Conservation (phyloP, 768 basidiomycete genomes). For the Boletus pseudopeckii region DNA sequence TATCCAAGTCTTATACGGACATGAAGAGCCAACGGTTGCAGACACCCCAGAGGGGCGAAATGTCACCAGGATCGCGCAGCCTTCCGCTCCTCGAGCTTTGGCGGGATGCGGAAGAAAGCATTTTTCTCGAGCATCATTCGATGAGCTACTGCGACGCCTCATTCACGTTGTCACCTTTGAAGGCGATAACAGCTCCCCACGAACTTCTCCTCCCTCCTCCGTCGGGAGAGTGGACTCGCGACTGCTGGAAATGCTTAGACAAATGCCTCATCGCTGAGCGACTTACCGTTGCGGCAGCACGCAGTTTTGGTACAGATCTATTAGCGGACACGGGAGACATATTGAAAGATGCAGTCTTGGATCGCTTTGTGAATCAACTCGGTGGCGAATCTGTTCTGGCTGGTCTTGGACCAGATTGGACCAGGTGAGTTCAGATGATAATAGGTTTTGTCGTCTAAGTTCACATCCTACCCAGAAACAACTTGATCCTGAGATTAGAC, state of each 20-base stretch:
- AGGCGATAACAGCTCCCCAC: background rate
- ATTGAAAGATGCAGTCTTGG: conserved; percentile 53
- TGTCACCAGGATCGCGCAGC: conserved; percentile 33
- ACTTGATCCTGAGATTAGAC: conserved; percentile 30
- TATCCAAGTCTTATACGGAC: conserved; percentile 25
- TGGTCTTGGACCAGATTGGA: conserved; percentile 52
- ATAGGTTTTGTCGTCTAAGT: background rate
- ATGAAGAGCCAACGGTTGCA: conserved; percentile 12
- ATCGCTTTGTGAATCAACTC: conserved; percentile 49
- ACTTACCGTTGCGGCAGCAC: conserved; percentile 41
- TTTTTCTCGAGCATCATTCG: conserved; percentile 28
- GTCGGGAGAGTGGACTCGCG: conserved; percentile 56
- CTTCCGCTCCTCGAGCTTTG: conserved; percentile 29
- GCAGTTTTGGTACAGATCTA: conserved; percentile 27
- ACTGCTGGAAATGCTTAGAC: conserved; percentile 80
- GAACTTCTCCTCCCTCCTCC: conserved; percentile 5
- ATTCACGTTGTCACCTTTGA: conserved; percentile 18
- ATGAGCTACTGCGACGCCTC: conserved; percentile 13
- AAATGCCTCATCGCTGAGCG: conserved; percentile 74
- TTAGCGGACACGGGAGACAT: conserved; percentile 55
- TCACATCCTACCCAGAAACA: conserved; percentile 14
- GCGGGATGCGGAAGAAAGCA: conserved; percentile 29
- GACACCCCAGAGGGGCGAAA: conserved; percentile 5
- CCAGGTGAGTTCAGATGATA: conserved; percentile 42
- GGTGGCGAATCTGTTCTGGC: conserved; percentile 43